Percentiles rank a stretch among this genome's conserved stretches.
Conservation (phyloP, 2,329 filamentous ascomycete species). For the Nigrospora oryzae region DNA sequence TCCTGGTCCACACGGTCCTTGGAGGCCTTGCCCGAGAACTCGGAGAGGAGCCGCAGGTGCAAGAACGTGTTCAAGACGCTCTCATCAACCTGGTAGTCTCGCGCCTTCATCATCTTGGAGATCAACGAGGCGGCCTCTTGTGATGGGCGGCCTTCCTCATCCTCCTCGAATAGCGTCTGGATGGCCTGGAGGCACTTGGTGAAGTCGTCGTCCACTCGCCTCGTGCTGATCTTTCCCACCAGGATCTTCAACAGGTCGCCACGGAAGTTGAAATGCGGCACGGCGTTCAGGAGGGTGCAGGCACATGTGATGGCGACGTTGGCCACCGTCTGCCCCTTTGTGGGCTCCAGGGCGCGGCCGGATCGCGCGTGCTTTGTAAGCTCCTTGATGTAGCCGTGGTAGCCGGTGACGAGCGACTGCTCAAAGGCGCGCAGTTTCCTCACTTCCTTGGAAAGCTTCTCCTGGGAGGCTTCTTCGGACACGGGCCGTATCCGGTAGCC, state of each 20-base stretch:
- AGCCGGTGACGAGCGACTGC: slow-evolving; percentile 75
- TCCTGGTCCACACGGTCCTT: slow-evolving; percentile 60
- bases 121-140: slow-evolving; percentile 79
- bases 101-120: slow-evolving; percentile 90
- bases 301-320: slow-evolving; percentile 78
- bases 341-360: slow-evolving; percentile 26
- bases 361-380: slow-evolving; percentile 60
- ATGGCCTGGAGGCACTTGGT: slow-evolving; percentile 69
- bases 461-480: slow-evolving; percentile 62
- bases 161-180: slow-evolving; percentile 73
- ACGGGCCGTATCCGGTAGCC: slow-evolving; percentile 88
- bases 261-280: slow-evolving; percentile 97
- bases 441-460: slow-evolving; percentile 88
- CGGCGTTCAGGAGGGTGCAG: slow-evolving; percentile 69
- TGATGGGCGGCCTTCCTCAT: slow-evolving; percentile 83
- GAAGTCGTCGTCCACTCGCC: slow-evolving; percentile 66
- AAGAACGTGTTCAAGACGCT: slow-evolving; percentile 85
- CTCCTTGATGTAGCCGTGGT: slow-evolving; percentile 75
- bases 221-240: slow-evolving; percentile 70
- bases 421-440: slow-evolving; percentile 76
- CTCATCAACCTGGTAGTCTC: slow-evolving; percentile 76
- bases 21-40: slow-evolving; percentile 80
- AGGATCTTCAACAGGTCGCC: slow-evolving; percentile 80
- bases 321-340: slow-evolving; percentile 43
- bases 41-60: slow-evolving; percentile 76